Evolutionary conservation across 176 grass and related monocot species (phyloP).

Genomic region (Alloteropsis semialata): DNA sequence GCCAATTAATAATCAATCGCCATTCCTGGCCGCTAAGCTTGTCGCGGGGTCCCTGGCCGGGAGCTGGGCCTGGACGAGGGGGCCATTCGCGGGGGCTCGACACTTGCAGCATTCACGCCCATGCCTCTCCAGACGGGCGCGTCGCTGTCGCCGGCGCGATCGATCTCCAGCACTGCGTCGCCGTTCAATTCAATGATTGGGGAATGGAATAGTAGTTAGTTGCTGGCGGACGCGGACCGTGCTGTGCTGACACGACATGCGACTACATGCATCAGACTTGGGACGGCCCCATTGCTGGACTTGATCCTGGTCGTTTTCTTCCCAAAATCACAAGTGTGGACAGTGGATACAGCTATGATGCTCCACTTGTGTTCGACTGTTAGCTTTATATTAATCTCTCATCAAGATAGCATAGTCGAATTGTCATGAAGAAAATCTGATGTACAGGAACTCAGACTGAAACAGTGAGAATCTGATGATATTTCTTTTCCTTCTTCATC

Average conservation of each 20-base stretch:
- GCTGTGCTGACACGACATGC: neutral
- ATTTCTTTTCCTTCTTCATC: neutral
- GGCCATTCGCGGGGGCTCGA: neutral
- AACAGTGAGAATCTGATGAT: neutral
- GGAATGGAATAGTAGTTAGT: neutral
- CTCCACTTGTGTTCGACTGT: constrained; percentile 8
- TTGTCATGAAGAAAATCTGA: too few relatives aligned
- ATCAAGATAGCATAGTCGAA: too few relatives aligned
- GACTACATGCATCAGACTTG: neutral
- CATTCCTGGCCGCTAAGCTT: neutral
- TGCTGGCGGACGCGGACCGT: neutral
- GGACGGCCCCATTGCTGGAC: neutral
- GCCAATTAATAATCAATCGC: neutral
- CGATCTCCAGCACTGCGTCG: neutral
- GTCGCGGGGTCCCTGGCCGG: neutral
- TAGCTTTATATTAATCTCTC: too few relatives aligned
- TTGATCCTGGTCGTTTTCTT: neutral
- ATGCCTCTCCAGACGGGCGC: neutral
- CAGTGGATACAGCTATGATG: neutral
- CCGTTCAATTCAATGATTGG: constrained; percentile 30
- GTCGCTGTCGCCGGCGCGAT: neutral
- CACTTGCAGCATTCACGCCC: constrained; percentile 19
- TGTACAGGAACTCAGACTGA: neutral
- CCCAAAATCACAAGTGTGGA: neutral
- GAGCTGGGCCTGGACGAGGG: neutral